Conservation (phyloP, 2,329 filamentous ascomycete genomes). For the Stachybotrys chartarum region DNA sequence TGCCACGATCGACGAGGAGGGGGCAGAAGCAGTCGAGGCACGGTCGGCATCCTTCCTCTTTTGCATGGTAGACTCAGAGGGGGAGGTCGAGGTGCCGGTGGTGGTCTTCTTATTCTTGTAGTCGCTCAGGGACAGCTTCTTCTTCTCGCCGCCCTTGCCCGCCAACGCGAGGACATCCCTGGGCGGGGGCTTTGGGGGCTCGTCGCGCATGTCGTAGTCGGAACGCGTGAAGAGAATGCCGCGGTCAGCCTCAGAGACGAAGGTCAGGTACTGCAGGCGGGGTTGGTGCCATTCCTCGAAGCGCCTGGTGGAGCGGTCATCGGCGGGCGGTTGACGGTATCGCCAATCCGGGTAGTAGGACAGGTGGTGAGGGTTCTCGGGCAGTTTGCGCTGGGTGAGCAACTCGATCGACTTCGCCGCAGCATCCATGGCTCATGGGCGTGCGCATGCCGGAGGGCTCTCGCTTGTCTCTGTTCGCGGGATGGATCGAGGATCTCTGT, state of each 20-base stretch:
- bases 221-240: conserved; percentile 49
- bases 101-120: conserved; percentile 47
- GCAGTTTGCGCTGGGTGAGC: conserved; percentile 44
- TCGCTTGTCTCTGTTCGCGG: conserved; percentile 14
- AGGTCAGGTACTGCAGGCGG: conserved; percentile 50
- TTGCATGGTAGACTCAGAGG: conserved; percentile 23
- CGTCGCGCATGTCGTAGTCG: conserved; percentile 51
- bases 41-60: conserved; percentile 25
- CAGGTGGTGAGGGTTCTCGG: conserved; percentile 45
- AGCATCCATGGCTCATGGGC: conserved; percentile 47
- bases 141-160: conserved; percentile 37
- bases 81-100: conserved; percentile 24
- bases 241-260: conserved; percentile 50
- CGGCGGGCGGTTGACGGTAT: conserved; percentile 36
- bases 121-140: conserved; percentile 52
- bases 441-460: conserved; percentile 24
- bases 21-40: conserved; percentile 11
- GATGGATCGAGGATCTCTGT: conserved; percentile 10
- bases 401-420: conserved; percentile 49
- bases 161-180: conserved; percentile 31
- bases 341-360: conserved; percentile 40
- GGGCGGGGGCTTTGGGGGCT: conserved; percentile 32
- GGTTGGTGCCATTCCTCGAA: conserved; percentile 42
- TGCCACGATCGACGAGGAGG: neutral
- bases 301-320: conserved; percentile 22